Conservation (phyloP, 345 rosid species). For the Lumnitzera littorea region DNA sequence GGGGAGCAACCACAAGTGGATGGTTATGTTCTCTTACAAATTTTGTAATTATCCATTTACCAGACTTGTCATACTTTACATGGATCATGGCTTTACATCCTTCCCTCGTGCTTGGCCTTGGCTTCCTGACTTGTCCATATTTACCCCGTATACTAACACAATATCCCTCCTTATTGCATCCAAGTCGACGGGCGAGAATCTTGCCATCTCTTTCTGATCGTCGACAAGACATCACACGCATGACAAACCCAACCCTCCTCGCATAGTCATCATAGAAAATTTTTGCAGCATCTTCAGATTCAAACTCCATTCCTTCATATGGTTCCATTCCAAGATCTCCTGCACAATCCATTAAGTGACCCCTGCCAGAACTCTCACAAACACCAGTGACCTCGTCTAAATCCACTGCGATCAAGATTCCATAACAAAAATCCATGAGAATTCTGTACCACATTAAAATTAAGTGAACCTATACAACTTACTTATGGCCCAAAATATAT, state of each 20-base stretch:
- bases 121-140: conserved; percentile 26
- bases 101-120: conserved; percentile 39
- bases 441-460: no score
- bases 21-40: conserved; percentile 50
- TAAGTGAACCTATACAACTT: no score
- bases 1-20: conserved; percentile 23
- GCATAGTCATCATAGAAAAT: conserved; percentile 42
- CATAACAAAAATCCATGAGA: no score
- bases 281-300: conserved; percentile 39
- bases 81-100: conserved; percentile 47
- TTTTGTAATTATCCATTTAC: conserved; percentile 32
- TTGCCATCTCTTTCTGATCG: conserved; percentile 38
- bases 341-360: not conserved
- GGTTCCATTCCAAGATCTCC: conserved; percentile 30
- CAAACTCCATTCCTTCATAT: conserved; percentile 40
- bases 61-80: conserved; percentile 35
- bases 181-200: conserved; percentile 38
- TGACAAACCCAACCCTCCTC: conserved; percentile 27
- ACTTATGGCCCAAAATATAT: no score
- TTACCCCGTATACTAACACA: conserved; percentile 27
- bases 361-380: no score
- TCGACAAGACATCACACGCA: conserved; percentile 39
- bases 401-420: no score
- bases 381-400: no score
- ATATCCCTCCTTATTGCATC: conserved; percentile 47